Percentiles rank a stretch among this genome's conserved stretches.
phyloP scores from a whole-genome alignment of 1,284 basidiomycete genomes.

The Moesziomyces sp. region DNA sequence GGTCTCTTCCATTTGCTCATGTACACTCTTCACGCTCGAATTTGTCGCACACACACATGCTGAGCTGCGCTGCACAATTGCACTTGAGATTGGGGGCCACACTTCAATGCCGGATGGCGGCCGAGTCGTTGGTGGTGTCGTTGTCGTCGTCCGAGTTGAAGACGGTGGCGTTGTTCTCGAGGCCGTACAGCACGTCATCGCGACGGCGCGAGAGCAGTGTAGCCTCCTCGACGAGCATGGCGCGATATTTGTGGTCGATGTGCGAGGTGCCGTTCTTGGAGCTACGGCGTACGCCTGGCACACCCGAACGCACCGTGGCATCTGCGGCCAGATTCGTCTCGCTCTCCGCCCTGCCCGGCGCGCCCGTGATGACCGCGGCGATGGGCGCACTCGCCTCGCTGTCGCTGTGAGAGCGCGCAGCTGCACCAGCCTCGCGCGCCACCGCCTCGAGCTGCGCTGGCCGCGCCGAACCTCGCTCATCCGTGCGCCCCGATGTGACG shows the following conservation, averaged over 20 bases:
- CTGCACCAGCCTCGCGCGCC: neutral
- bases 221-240: conserved; percentile 65
- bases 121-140: neutral
- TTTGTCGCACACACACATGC: too few species aligned
- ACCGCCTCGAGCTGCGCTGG: neutral
- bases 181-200: conserved; percentile 58
- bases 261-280: conserved; percentile 24
- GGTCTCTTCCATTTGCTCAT: too few species aligned
- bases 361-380: neutral
- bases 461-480: neutral
- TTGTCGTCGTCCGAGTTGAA: conserved; percentile 25
- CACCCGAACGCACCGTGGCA: conserved; percentile 8
- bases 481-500: neutral
- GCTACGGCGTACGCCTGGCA: conserved; percentile 15
- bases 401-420: conserved; percentile 22
- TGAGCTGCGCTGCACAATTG: too few species aligned
- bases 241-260: conserved; percentile 51
- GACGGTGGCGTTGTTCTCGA: conserved; percentile 22
- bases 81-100: too few species aligned
- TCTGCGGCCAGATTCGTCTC: conserved; percentile 23
- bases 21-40: too few species aligned
- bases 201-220: conserved; percentile 62
- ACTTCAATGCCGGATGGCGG: too few species aligned
- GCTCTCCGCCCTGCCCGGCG: conserved; percentile 17
- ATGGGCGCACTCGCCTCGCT: conserved; percentile 9